Base-by-base conservation (phyloP, 805 yeast genomes). In the Suhomyces sp. region DNA sequence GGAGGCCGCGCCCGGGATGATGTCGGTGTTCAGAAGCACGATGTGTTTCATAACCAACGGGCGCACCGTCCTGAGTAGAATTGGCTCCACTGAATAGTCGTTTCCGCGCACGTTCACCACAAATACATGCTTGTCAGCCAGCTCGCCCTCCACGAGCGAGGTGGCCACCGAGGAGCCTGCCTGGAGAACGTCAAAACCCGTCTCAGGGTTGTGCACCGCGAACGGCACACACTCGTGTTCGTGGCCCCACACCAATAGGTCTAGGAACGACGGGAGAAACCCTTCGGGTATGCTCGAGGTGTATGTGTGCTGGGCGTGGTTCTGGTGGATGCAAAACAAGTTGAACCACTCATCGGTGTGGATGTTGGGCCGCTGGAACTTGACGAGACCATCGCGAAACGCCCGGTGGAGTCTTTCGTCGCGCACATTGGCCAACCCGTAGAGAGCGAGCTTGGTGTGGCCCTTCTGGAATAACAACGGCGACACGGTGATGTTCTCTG, bases 161-260 rank as follows among this genome's bases (percentile, higher is more conserved):
- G 99, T 94, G 0, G 96, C 97, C 15, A 94, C 88, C 0, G 97
- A 88, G 1, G 97, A 89, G 0, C 99, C 99, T 0, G 97, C 94
- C 65, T 91, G 97, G 38, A 94, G 75, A 0, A 91, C 90, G 51
- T 83, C 83, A 63, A 93, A 90, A 1, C 86, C 87, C 2, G 79
- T 80, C 9, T 77, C 78, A 1, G 82, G 74, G 60, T 87, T 86
- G 45, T 74, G 74, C 1, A 76, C 79, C 0, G 96, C 83, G 53
- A 81, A 82, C 0, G 93, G 89, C 4, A 86, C 78, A 63, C 97
- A 90, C 65, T 94, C 97, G 69, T 94, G 99, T 66, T 94, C 99
- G 68, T 94, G 99, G 15, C 99, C 99, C 99, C 99, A 94, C 1
- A 92, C 72, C 0, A 94, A 85, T 52, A 93, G 74, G 64, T 94